These are phyloP conservation scores for Nicotiana otophora DNA, from an alignment of 257 asterid genomes.

Conservation along the genomic window DNA sequence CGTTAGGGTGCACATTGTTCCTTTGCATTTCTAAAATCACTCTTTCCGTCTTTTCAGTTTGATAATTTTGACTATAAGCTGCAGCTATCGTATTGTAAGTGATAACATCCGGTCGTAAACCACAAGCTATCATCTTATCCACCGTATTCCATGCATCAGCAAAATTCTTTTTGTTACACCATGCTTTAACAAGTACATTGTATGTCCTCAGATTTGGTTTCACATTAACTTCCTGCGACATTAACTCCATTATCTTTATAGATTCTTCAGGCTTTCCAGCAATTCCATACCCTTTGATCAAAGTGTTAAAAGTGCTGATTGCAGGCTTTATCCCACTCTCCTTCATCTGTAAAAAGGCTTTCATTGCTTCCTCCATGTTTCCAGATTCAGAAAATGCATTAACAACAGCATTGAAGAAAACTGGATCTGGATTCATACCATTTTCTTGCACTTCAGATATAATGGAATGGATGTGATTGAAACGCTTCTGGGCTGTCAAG, in stretches of 20 bases:
- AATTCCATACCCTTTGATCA: constrained; percentile 69
- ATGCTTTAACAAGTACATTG: constrained; percentile 57
- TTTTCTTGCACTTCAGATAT: constrained; percentile 42
- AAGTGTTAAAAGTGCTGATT: constrained; percentile 53
- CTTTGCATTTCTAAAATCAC: constrained; percentile 56
- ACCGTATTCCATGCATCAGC: constrained; percentile 50
- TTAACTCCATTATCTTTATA: constrained; percentile 39
- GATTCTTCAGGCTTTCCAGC: constrained; percentile 69
- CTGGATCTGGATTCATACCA: constrained; percentile 49
- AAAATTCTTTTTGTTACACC: constrained; percentile 50
- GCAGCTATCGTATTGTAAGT: constrained; percentile 58
- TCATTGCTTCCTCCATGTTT: constrained; percentile 66
- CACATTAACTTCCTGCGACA: constrained; percentile 42
- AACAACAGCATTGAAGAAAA: constrained; percentile 60
- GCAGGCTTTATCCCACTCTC: constrained; percentile 51
- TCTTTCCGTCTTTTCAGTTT: constrained; percentile 40
- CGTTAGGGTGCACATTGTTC: constrained; percentile 48
- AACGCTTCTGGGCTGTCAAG: constrained; percentile 55
- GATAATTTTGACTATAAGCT: constrained; percentile 48
- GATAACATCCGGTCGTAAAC: constrained; percentile 46
- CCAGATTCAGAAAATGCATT: constrained; percentile 74
- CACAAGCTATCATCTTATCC: constrained; percentile 43
- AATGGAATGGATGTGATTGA: constrained; percentile 39
- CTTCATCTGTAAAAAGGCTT: constrained; percentile 50
- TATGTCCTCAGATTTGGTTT: constrained; percentile 58